Evolutionary conservation across 768 basidiomycete species (phyloP).

Genomic region (Phlebiopsis gigantea): DNA sequence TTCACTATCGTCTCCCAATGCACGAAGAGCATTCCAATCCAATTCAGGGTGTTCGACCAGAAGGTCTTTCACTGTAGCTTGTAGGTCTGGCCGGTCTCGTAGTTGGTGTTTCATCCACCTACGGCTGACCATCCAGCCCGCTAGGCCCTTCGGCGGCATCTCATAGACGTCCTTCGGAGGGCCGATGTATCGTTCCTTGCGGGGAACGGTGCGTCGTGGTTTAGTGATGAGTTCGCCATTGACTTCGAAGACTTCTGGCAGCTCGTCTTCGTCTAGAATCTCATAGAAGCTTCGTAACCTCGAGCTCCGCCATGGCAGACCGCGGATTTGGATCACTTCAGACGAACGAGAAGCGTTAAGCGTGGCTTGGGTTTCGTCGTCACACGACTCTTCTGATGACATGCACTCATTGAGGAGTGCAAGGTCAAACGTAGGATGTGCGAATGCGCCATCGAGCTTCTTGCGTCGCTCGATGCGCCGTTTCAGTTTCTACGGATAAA

Average conservation of each 20-base stretch:
- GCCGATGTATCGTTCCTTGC: constrained; percentile 49
- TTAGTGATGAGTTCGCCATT: constrained; percentile 29
- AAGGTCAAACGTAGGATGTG: constrained; percentile 62
- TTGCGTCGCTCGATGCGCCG: constrained; percentile 58
- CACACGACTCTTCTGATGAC: constrained; percentile 75
- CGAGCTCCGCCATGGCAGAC: constrained; percentile 62
- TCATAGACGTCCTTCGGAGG: constrained; percentile 49
- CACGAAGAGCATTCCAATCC: constrained; percentile 43
- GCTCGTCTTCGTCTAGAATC: constrained; percentile 40
- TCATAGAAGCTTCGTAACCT: constrained; percentile 58
- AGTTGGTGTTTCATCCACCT: constrained; percentile 48
- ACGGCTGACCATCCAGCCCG: constrained; percentile 74
- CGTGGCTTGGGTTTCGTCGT: constrained; percentile 41
- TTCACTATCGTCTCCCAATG: constrained; percentile 56
- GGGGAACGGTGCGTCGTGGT: constrained; percentile 55
- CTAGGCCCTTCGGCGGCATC: constrained; percentile 59
- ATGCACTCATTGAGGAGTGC: constrained; percentile 72
- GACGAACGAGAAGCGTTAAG: constrained; percentile 10
- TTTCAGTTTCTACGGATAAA: constrained; percentile 55
- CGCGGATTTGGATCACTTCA: constrained; percentile 43
- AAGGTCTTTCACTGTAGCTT: constrained; percentile 35
- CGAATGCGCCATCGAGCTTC: constrained; percentile 42
- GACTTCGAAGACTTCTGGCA: constrained; percentile 38
- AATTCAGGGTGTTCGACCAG: constrained; percentile 38
- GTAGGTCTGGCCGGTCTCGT: constrained; percentile 42